Conservation (phyloP, 2,329 filamentous ascomycete genomes). For the Cadophora luteo-olivacea region DNA sequence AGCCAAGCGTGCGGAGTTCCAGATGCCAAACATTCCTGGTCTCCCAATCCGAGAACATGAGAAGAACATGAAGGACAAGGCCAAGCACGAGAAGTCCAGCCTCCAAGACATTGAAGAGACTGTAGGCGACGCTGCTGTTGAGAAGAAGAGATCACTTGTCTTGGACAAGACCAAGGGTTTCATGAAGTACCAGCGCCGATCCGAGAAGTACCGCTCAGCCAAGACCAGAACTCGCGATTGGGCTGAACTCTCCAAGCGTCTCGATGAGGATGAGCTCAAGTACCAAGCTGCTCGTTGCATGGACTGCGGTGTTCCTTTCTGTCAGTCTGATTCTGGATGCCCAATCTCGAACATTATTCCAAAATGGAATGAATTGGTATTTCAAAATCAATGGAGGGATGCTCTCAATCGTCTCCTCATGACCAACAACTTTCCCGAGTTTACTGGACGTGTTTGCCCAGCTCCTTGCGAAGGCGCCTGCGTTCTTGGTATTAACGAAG, state of each 20-base stretch:
- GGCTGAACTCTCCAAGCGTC: conserved; percentile 85
- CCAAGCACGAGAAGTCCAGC: conserved; percentile 69
- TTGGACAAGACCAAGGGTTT: conserved; percentile 98
- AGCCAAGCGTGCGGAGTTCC: conserved; percentile 83
- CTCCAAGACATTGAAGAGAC: conserved; percentile 87
- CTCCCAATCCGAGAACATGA: conserved; percentile 61
- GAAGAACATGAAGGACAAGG: conserved; percentile 63
- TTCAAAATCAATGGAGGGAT: conserved; percentile 81
- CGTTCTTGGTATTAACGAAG: conserved; percentile 94
- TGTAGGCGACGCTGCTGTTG: conserved; percentile 79
- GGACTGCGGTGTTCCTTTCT: conserved; percentile 99
- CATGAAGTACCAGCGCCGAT: conserved; percentile 94
- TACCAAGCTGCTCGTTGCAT: conserved; percentile 97
- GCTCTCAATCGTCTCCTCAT: conserved; percentile 89
- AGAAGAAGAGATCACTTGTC: conserved; percentile 89
- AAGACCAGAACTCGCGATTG: conserved; percentile 90
- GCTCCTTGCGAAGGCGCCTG: conserved; percentile 97
- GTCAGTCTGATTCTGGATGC: conserved; percentile 93
- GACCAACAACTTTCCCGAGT: conserved; percentile 99
- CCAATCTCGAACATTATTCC: conserved; percentile 98
- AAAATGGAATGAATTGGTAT: conserved; percentile 90
- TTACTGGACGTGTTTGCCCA: conserved; percentile 95
- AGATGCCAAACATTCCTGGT: conserved; percentile 77
- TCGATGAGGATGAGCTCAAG: conserved; percentile 94
- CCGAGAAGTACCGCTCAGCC: conserved; percentile 89